phyloP scores from a whole-genome alignment of 2,329 filamentous ascomycete species.

The Aspergillus piperis region DNA sequence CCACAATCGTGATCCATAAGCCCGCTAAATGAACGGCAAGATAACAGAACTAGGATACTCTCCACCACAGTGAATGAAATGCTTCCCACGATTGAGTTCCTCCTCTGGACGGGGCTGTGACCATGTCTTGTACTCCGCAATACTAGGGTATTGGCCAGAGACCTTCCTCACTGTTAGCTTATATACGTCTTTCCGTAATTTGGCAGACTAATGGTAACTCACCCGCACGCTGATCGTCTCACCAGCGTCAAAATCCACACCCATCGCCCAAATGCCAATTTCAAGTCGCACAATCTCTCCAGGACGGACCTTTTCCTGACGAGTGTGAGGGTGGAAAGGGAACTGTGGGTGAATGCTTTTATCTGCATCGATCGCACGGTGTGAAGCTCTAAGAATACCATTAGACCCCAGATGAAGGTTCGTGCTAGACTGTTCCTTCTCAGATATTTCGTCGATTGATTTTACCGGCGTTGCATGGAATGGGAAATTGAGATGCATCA shows the following conservation, averaged over 20 bases:
- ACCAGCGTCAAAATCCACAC: conserved; percentile 49
- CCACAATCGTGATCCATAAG: too few relatives aligned
- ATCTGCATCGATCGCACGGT: conserved; percentile 40
- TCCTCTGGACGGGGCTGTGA: too few relatives aligned
- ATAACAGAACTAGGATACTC: too few relatives aligned
- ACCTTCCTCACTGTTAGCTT: too few relatives aligned
- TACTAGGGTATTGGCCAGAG: too few relatives aligned
- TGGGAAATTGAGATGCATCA: conserved; percentile 50
- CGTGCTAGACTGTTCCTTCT: conserved; percentile 43
- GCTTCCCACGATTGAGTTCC: too few relatives aligned
- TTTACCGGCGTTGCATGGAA: conserved; percentile 35
- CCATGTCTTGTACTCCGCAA: too few relatives aligned
- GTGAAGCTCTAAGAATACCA: conserved; percentile 50
- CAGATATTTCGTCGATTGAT: conserved; percentile 28
- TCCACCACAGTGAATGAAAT: too few relatives aligned
- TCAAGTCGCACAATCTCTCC: conserved; percentile 50
- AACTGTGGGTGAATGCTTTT: conserved; percentile 36
- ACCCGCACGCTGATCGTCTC: conserved; percentile 34
- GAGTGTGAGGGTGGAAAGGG: conserved; percentile 44
- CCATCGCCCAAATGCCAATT: conserved; percentile 53
- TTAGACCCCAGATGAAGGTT: conserved; percentile 47
- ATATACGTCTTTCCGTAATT: too few relatives aligned
- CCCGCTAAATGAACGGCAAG: too few relatives aligned
- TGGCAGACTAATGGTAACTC: not conserved
- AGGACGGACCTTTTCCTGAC: conserved; percentile 43